Evolutionary conservation across 2,329 filamentous ascomycete species (phyloP), one percentile per base, ranked within the genome.

Genomic region (Xylaria sp.): DNA sequence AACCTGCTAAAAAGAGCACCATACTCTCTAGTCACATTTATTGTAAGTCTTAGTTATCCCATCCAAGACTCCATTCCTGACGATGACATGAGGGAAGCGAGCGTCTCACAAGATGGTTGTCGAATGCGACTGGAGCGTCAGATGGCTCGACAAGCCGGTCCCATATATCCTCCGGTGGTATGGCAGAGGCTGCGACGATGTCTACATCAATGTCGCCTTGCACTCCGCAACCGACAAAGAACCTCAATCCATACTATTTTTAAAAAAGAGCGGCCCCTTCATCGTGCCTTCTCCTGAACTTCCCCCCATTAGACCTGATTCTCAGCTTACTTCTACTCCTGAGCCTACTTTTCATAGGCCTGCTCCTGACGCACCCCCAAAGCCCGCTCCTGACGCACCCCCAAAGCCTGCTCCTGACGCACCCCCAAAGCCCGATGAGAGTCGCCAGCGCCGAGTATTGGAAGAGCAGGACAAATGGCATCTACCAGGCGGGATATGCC

Each of bases 141-240:
- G 28, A 7, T 10, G 26, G 13, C 63, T 44, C 36, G 10, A 69
- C 9, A 46, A 17, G 26, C 36, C 33, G 15, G 11, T 28, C 36
- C 1, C 26, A 5, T 3, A 28, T n/a, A 10, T 64, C 28, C 38
- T 61, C 2, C 2, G 7, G 26, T 23, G 23, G 7, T 56, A 20
- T 36, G 6, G n/a, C 6, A 10, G 10, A 10, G 36, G 23, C 15
- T 65, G 46, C 23, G 9, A 58, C 7, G 42, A 54, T 11, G 51
- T 70, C 15, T 65, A 62, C 36, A 28, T 62, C 15, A 44, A 44
- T n/a, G 65, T 42, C 17, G 46, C 26, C n/a, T 40, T 70, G 53
- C 26, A 33, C 40, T 10, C 36, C 7, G 10, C 5, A 13, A 23
- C 26, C 44, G 26, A 17, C 4, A 2, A 2, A n/a, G 2, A n/a